Percentiles rank a stretch among this genome's conserved stretches.
phyloP scores from a whole-genome alignment of 441 rosid genomes.

The Mallotus repandus region DNA sequence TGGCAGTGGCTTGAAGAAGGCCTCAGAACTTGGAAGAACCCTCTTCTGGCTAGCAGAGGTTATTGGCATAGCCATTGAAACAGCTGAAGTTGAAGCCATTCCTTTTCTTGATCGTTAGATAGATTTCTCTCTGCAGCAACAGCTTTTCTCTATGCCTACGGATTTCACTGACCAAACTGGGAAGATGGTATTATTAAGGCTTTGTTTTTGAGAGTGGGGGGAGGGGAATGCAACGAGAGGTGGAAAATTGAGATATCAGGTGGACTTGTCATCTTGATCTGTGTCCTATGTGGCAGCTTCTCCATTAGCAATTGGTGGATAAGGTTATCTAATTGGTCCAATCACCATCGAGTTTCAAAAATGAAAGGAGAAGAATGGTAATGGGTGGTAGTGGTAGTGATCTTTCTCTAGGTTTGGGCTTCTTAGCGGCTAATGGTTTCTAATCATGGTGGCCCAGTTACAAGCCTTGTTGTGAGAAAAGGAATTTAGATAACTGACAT shows the following conservation, averaged over 20 bases:
- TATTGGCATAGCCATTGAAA: constrained; percentile 64
- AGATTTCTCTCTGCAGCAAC: constrained; percentile 5
- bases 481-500: no score
- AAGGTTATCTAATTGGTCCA: constrained; percentile 57
- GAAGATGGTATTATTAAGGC: constrained; percentile 10
- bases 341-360: constrained; percentile 18
- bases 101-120: constrained; percentile 4
- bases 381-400: neutral
- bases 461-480: no score
- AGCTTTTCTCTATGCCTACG: constrained; percentile 1
- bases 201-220: constrained; percentile 11
- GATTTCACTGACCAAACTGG: constrained; percentile 17
- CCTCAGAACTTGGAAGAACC: constrained; percentile 29
- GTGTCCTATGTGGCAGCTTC: constrained; percentile 57
- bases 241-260: constrained; percentile 33
- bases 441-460: no score
- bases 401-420: neutral
- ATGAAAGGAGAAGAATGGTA: neutral
- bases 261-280: constrained; percentile 21
- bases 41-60: constrained; percentile 39
- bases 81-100: constrained; percentile 69
- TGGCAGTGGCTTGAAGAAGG: constrained; percentile 57
- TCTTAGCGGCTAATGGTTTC: neutral
- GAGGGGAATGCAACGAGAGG: constrained; percentile 33
- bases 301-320: constrained; percentile 44